phyloP scores from a whole-genome alignment of 1,284 basidiomycete genomes.

The Trichosporon asahii region DNA sequence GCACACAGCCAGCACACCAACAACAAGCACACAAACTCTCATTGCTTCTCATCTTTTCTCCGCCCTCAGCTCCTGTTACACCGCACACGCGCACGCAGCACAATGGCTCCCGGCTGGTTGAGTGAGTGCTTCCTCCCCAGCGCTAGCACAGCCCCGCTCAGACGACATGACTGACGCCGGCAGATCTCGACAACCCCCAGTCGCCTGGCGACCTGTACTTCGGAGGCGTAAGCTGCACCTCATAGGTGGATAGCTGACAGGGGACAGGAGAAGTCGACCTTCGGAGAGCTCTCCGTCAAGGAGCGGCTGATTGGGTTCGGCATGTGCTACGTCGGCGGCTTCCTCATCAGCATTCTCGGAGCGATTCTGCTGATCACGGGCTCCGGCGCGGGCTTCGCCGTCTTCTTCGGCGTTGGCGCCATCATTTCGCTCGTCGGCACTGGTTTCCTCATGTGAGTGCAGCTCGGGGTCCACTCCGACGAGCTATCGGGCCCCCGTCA shows the following conservation, averaged over 20 bases:
- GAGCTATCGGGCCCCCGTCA: background rate
- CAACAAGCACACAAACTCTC: background rate
- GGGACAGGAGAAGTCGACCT: slow-evolving; percentile 65
- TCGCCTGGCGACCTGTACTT: slow-evolving; percentile 46
- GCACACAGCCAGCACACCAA: background rate
- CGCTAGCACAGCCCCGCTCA: background rate
- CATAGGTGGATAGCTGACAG: slow-evolving; percentile 10
- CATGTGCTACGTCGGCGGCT: slow-evolving; percentile 68
- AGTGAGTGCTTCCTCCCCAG: slow-evolving; percentile 25
- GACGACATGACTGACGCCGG: slow-evolving; percentile 10
- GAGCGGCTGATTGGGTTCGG: slow-evolving; percentile 79
- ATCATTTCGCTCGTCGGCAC: slow-evolving; percentile 79
- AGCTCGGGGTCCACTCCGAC: background rate
- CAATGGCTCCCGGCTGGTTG: slow-evolving; percentile 31
- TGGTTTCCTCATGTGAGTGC: slow-evolving; percentile 79
- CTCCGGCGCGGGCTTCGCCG: slow-evolving; percentile 73
- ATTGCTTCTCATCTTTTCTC: background rate
- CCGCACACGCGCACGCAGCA: background rate
- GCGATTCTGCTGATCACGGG: slow-evolving; percentile 73
- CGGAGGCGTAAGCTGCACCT: slow-evolving; percentile 39
- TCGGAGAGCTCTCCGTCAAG: slow-evolving; percentile 69
- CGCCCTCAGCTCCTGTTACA: background rate
- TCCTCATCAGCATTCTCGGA: slow-evolving; percentile 69
- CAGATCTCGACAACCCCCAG: slow-evolving; percentile 26
- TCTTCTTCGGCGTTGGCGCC: slow-evolving; percentile 78